Base-by-base conservation (phyloP, 768 basidiomycete species). In the Phallus indusiatus region DNA sequence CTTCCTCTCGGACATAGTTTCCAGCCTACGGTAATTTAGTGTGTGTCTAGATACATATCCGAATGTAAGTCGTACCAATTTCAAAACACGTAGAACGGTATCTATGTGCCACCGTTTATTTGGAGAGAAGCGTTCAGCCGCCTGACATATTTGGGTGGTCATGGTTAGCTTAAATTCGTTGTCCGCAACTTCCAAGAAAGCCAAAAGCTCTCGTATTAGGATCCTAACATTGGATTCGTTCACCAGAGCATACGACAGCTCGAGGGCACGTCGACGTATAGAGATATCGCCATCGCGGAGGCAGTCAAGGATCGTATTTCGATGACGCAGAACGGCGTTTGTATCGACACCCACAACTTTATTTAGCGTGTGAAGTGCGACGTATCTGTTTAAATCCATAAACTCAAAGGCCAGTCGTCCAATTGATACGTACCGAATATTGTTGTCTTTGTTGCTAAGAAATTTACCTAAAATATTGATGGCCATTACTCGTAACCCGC, bases 41-140 rank as follows among this genome's bases (percentile, higher is more conserved):
- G 59, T 46, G 47, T 33, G 54, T 37, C 12, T 37, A 18, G 17
- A 2, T 14, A 37, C 8, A 36, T 42, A 24, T 28, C 17, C 18
- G 20, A 17, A 36, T 42, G 47, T 20, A 46, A 1, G 2, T 76
- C 86, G 59, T 60, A 95, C 94, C 67, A 97, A 74, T 70, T 94
- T 94, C 62, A 99, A 72, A 1, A 93, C 90, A 28, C 96, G 82
- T 52, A 99, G 73, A 4, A 97, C 90, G 0, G 96, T 98, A 70
- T 98, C 96, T 55, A 99, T 99, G 69, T 99, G 96, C 95, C 95
- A 99, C 63, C 96, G 80, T 72, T 94, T 94, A 71, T 95, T 97
- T 0, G 96, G 96, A 0, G 95, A 95, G 68, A 91, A 98, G 49
- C 94, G 79, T 72, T 99, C 96, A 0, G 96, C 96, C 1, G 94